Percentiles rank a stretch among this genome's conserved stretches.
Conservation (phyloP, 2,329 filamentous ascomycete species). For the Harringtonia lauricola region DNA sequence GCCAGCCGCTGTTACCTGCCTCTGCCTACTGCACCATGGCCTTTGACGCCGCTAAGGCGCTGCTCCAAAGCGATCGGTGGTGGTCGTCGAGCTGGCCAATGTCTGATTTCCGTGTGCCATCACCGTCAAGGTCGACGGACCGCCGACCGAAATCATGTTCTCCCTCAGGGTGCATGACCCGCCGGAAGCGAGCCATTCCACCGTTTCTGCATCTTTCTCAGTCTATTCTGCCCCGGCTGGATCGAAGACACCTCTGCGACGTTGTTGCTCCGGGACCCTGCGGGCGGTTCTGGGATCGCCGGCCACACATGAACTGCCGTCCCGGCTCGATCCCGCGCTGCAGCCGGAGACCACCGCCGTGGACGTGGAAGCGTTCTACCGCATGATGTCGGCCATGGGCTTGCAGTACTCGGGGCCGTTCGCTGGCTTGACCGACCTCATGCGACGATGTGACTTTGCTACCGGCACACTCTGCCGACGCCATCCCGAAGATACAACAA, state of each 20-base stretch:
- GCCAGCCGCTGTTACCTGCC: constrained; percentile 31
- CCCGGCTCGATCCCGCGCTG: constrained; percentile 2
- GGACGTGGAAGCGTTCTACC: constrained; percentile 24
- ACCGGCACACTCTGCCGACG: constrained; percentile 18
- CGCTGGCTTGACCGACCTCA: constrained; percentile 20
- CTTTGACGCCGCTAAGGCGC: constrained; percentile 27
- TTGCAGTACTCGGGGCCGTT: constrained; percentile 29
- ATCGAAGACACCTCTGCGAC: constrained; percentile 21
- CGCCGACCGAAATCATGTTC: constrained; percentile 26
- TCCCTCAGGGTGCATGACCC: constrained; percentile 16
- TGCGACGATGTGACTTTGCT: constrained; percentile 24
- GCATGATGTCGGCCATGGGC: constrained; percentile 27
- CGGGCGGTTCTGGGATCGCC: constrained; percentile 21
- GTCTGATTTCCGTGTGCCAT: constrained; percentile 22
- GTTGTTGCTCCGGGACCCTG: constrained; percentile 23
- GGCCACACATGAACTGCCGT: constrained; percentile 16
- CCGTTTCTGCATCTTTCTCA: constrained; percentile 13
- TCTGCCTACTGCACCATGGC: constrained; percentile 37
- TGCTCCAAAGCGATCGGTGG: constrained; percentile 15
- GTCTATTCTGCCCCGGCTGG: constrained; percentile 23
- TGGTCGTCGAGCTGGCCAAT: constrained; percentile 20
- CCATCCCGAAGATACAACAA: constrained; percentile 25
- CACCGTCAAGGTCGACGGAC: constrained; percentile 19
- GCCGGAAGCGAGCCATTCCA: no score
- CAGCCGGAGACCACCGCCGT: constrained; percentile 22